These are phyloP conservation scores for Stagonosporopsis tanaceti DNA, from an alignment of 2,329 filamentous ascomycete genomes.

Conservation along the genomic window DNA sequence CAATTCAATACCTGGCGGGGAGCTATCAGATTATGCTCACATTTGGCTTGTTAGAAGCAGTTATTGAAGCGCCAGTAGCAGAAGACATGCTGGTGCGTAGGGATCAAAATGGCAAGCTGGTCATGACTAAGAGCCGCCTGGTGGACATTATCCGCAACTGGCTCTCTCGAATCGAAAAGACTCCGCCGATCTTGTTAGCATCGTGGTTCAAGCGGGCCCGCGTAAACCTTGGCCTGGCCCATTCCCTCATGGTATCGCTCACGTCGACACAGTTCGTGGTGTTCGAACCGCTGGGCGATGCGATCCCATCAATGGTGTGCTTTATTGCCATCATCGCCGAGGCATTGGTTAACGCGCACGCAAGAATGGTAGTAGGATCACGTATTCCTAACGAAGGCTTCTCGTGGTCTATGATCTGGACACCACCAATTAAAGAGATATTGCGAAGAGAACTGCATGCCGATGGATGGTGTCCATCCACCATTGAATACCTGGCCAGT, in stretches of 20 bases:
- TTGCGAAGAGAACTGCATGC: neutral
- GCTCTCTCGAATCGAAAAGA: neutral
- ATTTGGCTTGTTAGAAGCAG: no score
- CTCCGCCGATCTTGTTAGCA: neutral
- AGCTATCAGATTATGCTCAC: no score
- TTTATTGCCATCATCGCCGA: neutral
- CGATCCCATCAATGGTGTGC: neutral
- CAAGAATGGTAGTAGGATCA: neutral
- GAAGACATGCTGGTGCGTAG: no score
- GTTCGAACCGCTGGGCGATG: neutral
- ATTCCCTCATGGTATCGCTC: neutral
- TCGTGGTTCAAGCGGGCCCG: neutral
- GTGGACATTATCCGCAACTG: neutral
- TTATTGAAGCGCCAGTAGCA: no score
- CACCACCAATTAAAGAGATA: neutral
- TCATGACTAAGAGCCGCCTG: neutral
- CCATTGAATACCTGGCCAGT: neutral
- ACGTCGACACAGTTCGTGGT: neutral
- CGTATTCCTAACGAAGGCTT: neutral
- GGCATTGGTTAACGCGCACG: neutral
- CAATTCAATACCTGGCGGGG: no score
- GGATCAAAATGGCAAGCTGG: neutral
- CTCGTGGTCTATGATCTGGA: neutral
- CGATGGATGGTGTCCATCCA: neutral
- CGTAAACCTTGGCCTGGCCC: neutral